Evolutionary conservation across 164 flowering plant genomes (phyloP), one percentile per base, ranked within the genome.

Genomic region (Macadamia tetraphylla): DNA sequence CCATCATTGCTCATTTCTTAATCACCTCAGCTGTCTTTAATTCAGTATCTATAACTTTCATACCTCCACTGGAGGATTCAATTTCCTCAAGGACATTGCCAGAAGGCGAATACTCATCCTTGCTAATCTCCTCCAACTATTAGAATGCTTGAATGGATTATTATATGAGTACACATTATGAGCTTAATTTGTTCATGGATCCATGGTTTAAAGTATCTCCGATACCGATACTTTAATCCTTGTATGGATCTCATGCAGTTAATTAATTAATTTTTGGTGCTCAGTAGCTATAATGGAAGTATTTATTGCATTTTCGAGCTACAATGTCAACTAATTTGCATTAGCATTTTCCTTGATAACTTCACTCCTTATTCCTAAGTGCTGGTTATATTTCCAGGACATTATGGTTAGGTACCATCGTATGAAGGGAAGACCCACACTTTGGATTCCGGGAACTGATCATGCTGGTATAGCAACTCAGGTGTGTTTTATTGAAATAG

Each of bases 381-480:
- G 9, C 71, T 55, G 29, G 70, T 75, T 62, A 35, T 57, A 66
- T 49, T 72, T n/a, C 65, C 71, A 94, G 98, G 98, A 94, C 80
- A 88, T 94, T 63, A 87, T 94, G 98, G 88, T 86, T 62, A 84
- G 98, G 73, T 94, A 91, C 76, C 58, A 87, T 60, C 87, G 98
- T 0, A 94, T 94, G 98, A 91, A 82, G 78, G 98, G 96, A 69
- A 83, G 88, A 68, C 91, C 94, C 48, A 89, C 98, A 64, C 89
- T 94, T 30, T 94, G 98, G 98, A 74, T 94, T 78, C 98, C 98
- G 76, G 98, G 98, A 68, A 89, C 96, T 66, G 98, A 94, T 78
- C 98, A 94, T 82, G 98, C 97, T 77, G 98, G 98, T 55, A 94
- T 94, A 77, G 98, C 98, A 66, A 94, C 98, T 75, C 98, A 94